Conservation (phyloP, 2,329 filamentous ascomycete genomes). For the Trichoderma guizhouense region DNA sequence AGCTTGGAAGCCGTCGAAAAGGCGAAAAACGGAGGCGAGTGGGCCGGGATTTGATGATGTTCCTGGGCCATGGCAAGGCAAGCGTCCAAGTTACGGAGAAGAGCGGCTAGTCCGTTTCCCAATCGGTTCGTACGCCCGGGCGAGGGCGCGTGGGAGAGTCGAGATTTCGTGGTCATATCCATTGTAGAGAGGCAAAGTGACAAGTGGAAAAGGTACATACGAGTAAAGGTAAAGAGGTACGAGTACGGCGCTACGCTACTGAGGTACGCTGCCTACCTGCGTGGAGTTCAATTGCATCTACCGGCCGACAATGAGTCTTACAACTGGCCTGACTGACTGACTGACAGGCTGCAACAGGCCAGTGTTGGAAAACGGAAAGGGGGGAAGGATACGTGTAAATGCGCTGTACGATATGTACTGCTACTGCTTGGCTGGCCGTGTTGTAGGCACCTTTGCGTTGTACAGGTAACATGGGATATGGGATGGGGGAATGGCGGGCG, state of each 20-base stretch:
- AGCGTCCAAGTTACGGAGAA: background rate
- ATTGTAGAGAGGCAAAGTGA: background rate
- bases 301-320: background rate
- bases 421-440: background rate
- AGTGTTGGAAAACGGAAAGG: slow-evolving; percentile 9
- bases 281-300: background rate
- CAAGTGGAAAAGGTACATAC: background rate
- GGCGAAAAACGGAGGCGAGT: slow-evolving; percentile 9
- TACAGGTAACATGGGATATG: background rate
- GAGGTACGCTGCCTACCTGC: background rate
- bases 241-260: background rate
- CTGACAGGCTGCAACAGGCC: background rate
- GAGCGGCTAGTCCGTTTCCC: slow-evolving; percentile 2
- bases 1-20: background rate
- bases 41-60: background rate
- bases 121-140: slow-evolving; percentile 5
- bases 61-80: background rate
- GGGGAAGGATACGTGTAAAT: background rate
- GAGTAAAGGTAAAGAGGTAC: too few species aligned
- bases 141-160: slow-evolving; percentile 10
- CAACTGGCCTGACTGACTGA: background rate
- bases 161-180: background rate
- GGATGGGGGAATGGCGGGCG: background rate
- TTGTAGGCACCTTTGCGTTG: background rate
- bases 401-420: background rate